Conservation (phyloP, 129 eudicot genomes). For the Logfia minima region DNA sequence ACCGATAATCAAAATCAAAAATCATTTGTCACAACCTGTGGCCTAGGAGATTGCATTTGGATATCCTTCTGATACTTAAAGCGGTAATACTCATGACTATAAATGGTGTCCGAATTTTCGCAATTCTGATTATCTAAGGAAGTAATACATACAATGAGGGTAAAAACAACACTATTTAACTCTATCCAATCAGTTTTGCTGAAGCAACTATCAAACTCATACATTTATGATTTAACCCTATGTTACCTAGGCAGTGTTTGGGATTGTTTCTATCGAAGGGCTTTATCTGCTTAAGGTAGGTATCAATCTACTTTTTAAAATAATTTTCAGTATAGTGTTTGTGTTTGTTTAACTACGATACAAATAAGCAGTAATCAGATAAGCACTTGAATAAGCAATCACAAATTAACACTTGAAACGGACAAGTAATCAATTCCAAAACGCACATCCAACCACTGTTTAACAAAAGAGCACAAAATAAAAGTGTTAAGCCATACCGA, state of each 20-base stretch:
- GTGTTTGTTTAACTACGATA: too few relatives aligned
- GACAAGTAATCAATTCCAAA: background rate
- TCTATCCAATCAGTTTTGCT: background rate
- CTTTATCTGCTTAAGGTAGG: background rate
- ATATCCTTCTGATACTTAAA: background rate
- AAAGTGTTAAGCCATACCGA: constrained; percentile 37
- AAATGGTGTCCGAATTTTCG: background rate
- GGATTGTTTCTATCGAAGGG: background rate
- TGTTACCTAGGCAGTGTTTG: background rate
- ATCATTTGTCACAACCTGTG: background rate
- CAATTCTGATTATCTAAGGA: background rate
- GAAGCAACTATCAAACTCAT: background rate
- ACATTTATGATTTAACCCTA: background rate
- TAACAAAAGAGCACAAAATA: constrained; percentile 7
- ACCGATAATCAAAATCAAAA: too few relatives aligned
- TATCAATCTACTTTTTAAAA: background rate
- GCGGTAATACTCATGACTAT: background rate
- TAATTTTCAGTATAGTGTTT: too few relatives aligned
- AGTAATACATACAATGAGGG: background rate
- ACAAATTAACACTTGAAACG: background rate
- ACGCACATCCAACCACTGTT: background rate
- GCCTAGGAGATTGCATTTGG: background rate
- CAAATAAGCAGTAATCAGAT: background rate
- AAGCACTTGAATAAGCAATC: background rate
- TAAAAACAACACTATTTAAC: background rate